These are phyloP conservation scores for Lignosus rhinocerotis DNA, from an alignment of 1,284 basidiomycete genomes.

Conservation along the genomic window DNA sequence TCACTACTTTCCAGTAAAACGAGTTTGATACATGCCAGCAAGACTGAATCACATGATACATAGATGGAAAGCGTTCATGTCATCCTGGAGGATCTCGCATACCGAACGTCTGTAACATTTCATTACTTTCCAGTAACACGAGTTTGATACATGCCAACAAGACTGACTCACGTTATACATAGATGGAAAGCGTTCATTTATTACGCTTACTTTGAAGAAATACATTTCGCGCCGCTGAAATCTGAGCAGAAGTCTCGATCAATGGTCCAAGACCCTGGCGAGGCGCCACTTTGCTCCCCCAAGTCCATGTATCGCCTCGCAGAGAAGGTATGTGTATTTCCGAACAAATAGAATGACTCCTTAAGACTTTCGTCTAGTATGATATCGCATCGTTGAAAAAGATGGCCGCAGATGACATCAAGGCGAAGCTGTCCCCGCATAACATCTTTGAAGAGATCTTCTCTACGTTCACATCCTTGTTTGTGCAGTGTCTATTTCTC, in stretches of 20 bases:
- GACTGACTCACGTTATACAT: no score
- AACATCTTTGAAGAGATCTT: conserved; percentile 25
- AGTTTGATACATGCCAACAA: no score
- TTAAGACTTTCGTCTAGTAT: conserved; percentile 7
- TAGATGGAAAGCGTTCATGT: conserved; percentile 24
- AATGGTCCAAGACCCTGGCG: not conserved
- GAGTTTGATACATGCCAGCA: no score
- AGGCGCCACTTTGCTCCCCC: conserved; percentile 16
- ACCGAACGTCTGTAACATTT: conserved; percentile 24
- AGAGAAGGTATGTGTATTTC: conserved; percentile 9
- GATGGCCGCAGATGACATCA: conserved; percentile 11
- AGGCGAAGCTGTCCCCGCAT: conserved; percentile 9
- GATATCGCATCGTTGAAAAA: conserved; percentile 17
- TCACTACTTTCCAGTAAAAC: conserved; percentile 6
- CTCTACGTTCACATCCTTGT: conserved; percentile 22
- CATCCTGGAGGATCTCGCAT: conserved; percentile 23
- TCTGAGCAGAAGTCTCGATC: conserved; percentile 8
- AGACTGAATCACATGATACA: no score
- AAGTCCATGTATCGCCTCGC: conserved; percentile 27
- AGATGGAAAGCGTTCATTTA: conserved; percentile 23
- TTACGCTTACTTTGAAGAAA: conserved; percentile 22
- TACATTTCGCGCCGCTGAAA: conserved; percentile 25
- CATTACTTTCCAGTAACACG: conserved; percentile 10
- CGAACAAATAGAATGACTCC: not conserved
- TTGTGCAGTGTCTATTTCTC: not conserved